Evolutionary conservation across 1,284 basidiomycete genomes (phyloP).

Genomic region (Tilletia caries): DNA sequence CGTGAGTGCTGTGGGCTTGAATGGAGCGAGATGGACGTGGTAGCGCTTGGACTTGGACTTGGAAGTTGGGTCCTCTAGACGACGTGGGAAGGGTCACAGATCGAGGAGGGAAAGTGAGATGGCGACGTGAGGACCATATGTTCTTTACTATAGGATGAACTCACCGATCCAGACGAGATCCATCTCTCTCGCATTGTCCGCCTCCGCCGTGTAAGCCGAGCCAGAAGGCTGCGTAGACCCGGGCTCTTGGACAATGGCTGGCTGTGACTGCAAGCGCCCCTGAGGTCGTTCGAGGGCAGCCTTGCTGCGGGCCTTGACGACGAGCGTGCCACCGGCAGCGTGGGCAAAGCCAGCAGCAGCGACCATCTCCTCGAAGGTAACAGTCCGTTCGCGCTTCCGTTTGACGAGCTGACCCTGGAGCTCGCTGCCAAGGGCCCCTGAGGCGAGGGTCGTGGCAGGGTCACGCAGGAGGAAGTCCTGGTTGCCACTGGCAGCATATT

Average conservation of each 20-base stretch:
- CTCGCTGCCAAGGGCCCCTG: not conserved
- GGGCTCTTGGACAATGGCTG: not conserved
- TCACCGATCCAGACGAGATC: slow-evolving; percentile 34
- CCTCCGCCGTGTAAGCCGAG: slow-evolving; percentile 6
- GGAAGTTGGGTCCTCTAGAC: slow-evolving; percentile 29
- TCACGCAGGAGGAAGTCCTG: slow-evolving; percentile 13
- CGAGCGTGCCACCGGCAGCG: slow-evolving; percentile 36
- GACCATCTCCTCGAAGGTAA: slow-evolving; percentile 42
- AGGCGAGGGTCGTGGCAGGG: not conserved
- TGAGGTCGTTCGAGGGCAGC: not conserved
- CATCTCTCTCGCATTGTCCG: slow-evolving; percentile 30
- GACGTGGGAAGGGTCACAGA: too few species aligned
- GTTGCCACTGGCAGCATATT: slow-evolving; percentile 34
- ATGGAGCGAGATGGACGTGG: slow-evolving; percentile 23
- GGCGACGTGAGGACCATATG: too few species aligned
- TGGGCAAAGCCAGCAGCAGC: slow-evolving; percentile 47
- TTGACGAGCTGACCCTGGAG: not conserved
- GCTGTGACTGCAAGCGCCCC: not conserved
- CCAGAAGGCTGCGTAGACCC: not conserved
- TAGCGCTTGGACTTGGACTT: slow-evolving; percentile 29
- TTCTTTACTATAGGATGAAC: not conserved
- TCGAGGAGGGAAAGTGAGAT: too few species aligned
- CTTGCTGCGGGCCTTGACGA: slow-evolving; percentile 21
- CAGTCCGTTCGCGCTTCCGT: slow-evolving; percentile 27
- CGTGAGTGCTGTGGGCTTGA: slow-evolving; percentile 5